Base-by-base conservation (phyloP, 164 flowering plant genomes). In the Aristolochia contorta region DNA sequence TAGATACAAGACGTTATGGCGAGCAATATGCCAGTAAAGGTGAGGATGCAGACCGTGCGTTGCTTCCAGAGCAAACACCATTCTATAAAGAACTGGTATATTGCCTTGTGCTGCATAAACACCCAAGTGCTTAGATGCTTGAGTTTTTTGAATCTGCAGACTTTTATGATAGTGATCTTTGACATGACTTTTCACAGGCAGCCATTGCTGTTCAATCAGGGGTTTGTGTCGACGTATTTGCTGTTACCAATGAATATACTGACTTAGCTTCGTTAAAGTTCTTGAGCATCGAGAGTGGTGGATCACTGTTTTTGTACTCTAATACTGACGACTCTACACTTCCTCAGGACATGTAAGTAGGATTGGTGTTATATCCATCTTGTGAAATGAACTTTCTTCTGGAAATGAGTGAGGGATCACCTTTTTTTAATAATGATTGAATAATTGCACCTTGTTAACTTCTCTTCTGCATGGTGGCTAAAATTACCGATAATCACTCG, bases 151-250 rank as follows among this genome's bases (percentile, higher is more conserved):
- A 27, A 27, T 27, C 5, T 27, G 30, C 30, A 2, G 30, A 27
- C 30, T 27, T 27, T 27, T 27, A 27, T 27, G 30, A 27, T n/a
- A 27, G 5, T 27, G 30, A 27, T 27, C 30, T 27, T 27, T 27
- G 30, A 27, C n/a, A 62, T 37, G 64, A 21, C 66, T 63, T 75
- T 79, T 65, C 68, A 65, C 84, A 92, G 98, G 98, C 98, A 71
- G 80, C 97, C 72, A 84, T 85, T 25, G 99, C 99, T 77, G 99
- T 91, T 71, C 99, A 94, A 94, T 73, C 96, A 73, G 99, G 99
- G 81, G 99, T 88, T 60, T 94, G 96, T 66, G 96, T 94, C 57
- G 99, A 94, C 76, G 72, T 94, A 72, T 91, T 94, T 84, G 96
- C 97, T 72, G 89, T 94, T 25, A 94, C 99, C 68, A 94, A 94